Conservation (phyloP, 805 yeast genomes). For the Teunomyces barrocoloradensis region DNA sequence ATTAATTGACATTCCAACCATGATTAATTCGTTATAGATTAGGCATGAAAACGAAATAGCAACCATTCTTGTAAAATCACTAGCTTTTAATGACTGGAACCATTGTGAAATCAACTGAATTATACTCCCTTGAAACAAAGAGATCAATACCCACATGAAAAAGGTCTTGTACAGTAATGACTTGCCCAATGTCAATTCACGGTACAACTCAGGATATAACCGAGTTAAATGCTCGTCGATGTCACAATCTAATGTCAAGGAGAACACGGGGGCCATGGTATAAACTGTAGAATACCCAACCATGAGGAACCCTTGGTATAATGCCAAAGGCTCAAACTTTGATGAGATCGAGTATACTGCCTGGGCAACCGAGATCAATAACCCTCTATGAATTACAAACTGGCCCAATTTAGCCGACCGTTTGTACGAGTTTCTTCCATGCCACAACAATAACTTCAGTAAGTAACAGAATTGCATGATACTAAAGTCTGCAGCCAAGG, state of each 20-base stretch:
- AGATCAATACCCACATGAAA: conserved; percentile 85
- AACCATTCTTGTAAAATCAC: conserved; percentile 71
- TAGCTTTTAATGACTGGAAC: conserved; percentile 59
- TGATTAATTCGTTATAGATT: conserved; percentile 78
- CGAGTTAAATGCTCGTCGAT: conserved; percentile 86
- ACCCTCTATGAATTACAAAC: conserved; percentile 94
- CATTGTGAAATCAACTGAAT: conserved; percentile 81
- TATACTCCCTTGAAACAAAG: conserved; percentile 85
- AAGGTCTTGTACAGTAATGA: conserved; percentile 85
- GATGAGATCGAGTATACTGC: conserved; percentile 89
- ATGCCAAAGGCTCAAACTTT: conserved; percentile 86
- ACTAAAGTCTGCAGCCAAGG: conserved; percentile 95
- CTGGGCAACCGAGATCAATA: conserved; percentile 90
- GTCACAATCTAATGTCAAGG: conserved; percentile 86
- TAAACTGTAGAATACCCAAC: conserved; percentile 97
- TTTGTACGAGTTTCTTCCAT: conserved; percentile 95
- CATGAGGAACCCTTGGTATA: conserved; percentile 96
- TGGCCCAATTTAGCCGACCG: conserved; percentile 93
- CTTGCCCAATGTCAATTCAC: conserved; percentile 84
- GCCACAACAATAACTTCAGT: conserved; percentile 89
- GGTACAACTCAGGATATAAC: conserved; percentile 90
- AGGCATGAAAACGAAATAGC: conserved; percentile 78
- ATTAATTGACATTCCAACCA: conserved; percentile 91
- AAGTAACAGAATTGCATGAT: conserved; percentile 87
- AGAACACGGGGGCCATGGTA: conserved; percentile 98